Evolutionary conservation across 441 rosid genomes (phyloP).

Genomic region (Omphalea diandra): DNA sequence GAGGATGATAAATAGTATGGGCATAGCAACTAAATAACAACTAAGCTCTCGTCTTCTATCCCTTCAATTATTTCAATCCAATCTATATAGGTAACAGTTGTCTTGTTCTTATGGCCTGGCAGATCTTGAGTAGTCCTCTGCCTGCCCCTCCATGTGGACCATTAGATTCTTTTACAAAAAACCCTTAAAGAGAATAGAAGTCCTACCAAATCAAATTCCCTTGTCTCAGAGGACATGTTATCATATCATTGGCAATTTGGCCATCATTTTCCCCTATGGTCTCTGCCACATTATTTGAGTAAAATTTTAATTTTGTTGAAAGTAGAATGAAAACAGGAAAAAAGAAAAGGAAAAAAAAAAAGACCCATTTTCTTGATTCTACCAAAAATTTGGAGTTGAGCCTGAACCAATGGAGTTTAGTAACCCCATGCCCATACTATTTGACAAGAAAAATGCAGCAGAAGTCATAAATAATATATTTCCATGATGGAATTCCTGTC

Average conservation of each 20-base stretch:
- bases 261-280: neutral
- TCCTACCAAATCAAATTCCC: neutral
- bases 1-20: too few relatives aligned
- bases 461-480: neutral
- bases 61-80: constrained; percentile 1
- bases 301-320: neutral
- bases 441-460: constrained; percentile 11
- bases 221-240: neutral
- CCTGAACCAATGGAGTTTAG: constrained; percentile 9
- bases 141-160: neutral
- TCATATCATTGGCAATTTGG: constrained; percentile 9
- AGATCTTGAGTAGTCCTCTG: too few relatives aligned
- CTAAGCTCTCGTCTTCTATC: neutral
- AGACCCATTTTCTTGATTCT: neutral
- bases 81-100: neutral
- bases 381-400: constrained; percentile 7
- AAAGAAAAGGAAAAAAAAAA: neutral
- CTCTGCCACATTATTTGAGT: constrained; percentile 6
- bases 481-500: neutral
- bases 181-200: too few relatives aligned
- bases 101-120: neutral
- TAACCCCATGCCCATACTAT: constrained; percentile 2
- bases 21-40: too few relatives aligned
- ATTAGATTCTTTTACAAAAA: neutral
- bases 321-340: too few relatives aligned